These are phyloP conservation scores for Astrothelium subdiscretum DNA, from an alignment of 495 filamentous ascomycete species.

Conservation along the genomic window DNA sequence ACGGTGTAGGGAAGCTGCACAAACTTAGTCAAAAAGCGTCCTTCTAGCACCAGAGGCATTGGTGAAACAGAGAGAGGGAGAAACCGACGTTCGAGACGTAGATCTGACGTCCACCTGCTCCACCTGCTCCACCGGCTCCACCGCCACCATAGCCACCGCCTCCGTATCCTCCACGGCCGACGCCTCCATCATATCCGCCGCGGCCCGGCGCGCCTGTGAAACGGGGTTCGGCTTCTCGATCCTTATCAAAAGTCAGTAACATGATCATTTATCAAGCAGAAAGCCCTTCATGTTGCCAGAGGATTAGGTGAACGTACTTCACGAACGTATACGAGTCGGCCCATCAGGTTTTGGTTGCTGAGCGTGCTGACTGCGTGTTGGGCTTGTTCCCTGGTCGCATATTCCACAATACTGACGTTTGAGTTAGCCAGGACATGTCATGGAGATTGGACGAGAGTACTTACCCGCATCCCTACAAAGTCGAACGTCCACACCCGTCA, in stretches of 20 bases:
- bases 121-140: slow-evolving; percentile 35
- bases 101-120: slow-evolving; percentile 70
- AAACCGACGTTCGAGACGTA: slow-evolving; percentile 95
- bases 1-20: slow-evolving; percentile 88
- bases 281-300: not conserved
- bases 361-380: slow-evolving; percentile 94
- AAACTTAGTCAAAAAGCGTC: slow-evolving; percentile 20
- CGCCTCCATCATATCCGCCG: slow-evolving; percentile 37
- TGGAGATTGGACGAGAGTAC: slow-evolving; percentile 25
- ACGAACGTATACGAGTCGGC: slow-evolving; percentile 93
- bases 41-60: slow-evolving; percentile 4
- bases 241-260: slow-evolving; percentile 35
- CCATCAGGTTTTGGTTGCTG: slow-evolving; percentile 98
- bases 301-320: slow-evolving; percentile 52
- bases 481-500: slow-evolving; percentile 92
- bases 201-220: slow-evolving; percentile 62
- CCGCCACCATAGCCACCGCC: slow-evolving; percentile 42
- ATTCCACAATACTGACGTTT: slow-evolving; percentile 88
- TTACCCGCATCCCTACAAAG: slow-evolving; percentile 99
- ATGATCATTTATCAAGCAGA: not conserved
- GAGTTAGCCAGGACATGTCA: slow-evolving; percentile 16
- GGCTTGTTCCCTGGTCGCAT: slow-evolving; percentile 97
- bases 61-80: slow-evolving; percentile 23
- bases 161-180: slow-evolving; percentile 34
- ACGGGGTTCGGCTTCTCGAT: slow-evolving; percentile 91